Percentiles rank a stretch among this genome's conserved stretches.
These are phyloP conservation scores for Oryza meridionalis DNA, from an alignment of 176 grass and related monocot species.

Conservation along the genomic window DNA sequence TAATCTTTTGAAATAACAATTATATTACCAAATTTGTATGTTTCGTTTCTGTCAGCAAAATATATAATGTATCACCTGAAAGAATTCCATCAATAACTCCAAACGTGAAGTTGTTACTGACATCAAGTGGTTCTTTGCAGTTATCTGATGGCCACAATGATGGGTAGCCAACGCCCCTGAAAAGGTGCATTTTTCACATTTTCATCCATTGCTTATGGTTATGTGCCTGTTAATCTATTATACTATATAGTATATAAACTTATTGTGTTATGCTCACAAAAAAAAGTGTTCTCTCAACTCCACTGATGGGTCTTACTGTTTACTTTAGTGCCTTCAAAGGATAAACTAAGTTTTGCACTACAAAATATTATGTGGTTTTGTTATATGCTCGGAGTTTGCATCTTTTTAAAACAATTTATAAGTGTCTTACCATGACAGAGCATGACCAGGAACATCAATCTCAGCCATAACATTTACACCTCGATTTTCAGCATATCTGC, in stretches of 20 bases:
- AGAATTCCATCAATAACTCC: constrained; percentile 92
- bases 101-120: constrained; percentile 84
- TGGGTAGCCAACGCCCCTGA: constrained; percentile 82
- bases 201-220: constrained; percentile 39
- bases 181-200: constrained; percentile 36
- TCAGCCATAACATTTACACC: constrained; percentile 97
- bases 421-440: constrained; percentile 75
- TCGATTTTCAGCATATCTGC: constrained; percentile 83
- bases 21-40: constrained; percentile 4
- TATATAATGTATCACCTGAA: constrained; percentile 61
- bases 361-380: background rate
- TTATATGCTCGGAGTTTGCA: background rate
- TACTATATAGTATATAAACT: constrained; percentile 2
- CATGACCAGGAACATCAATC: constrained; percentile 97
- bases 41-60: constrained; percentile 19
- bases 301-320: constrained; percentile 19
- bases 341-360: constrained; percentile 21
- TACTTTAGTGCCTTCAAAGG: background rate
- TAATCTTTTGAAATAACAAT: constrained; percentile 34
- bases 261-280: background rate
- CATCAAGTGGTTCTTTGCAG: constrained; percentile 88
- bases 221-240: background rate
- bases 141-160: constrained; percentile 73
- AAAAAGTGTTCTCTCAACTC: background rate
- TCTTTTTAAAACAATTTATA: background rate